Evolutionary conservation across 441 rosid genomes (phyloP).

Genomic region (Theobroma grandiflorum): DNA sequence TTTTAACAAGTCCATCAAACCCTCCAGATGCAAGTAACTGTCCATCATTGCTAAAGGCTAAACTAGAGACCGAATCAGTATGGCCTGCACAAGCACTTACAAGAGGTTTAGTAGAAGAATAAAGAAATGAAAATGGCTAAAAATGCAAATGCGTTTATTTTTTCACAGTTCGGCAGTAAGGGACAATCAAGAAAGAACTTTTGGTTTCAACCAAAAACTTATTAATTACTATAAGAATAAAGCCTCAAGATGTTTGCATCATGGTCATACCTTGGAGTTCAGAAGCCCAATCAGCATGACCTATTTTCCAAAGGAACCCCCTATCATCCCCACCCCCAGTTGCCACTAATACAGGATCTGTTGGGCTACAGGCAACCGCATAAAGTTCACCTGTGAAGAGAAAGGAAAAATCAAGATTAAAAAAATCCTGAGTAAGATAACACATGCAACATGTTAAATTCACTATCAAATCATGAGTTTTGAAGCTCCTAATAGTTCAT

Average conservation of each 20-base stretch:
- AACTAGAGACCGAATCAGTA: constrained; percentile 74
- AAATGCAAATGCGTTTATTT: background rate
- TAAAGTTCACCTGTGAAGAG: constrained; percentile 69
- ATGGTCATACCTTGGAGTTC: constrained; percentile 61
- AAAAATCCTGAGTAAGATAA: background rate
- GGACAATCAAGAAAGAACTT: background rate
- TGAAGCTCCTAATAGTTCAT: background rate
- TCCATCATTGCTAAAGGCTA: constrained; percentile 81
- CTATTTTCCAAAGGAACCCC: constrained; percentile 87
- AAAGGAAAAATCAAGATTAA: background rate
- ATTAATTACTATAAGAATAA: constrained; percentile 2
- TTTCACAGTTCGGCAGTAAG: background rate
- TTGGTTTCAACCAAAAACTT: background rate
- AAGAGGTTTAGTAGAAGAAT: constrained; percentile 6
- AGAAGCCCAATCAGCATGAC: constrained; percentile 85
- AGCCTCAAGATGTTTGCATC: background rate
- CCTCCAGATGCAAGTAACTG: constrained; percentile 81
- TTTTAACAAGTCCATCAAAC: constrained; percentile 72
- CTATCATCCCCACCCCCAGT: constrained; percentile 94
- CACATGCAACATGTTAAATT: background rate
- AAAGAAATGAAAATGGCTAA: constrained; percentile 3
- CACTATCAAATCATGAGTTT: background rate
- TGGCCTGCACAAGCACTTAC: constrained; percentile 60
- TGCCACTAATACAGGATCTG: constrained; percentile 80
- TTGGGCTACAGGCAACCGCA: constrained; percentile 78